phyloP scores from a whole-genome alignment of 306 rosid species.

The Quillaja saponaria region DNA sequence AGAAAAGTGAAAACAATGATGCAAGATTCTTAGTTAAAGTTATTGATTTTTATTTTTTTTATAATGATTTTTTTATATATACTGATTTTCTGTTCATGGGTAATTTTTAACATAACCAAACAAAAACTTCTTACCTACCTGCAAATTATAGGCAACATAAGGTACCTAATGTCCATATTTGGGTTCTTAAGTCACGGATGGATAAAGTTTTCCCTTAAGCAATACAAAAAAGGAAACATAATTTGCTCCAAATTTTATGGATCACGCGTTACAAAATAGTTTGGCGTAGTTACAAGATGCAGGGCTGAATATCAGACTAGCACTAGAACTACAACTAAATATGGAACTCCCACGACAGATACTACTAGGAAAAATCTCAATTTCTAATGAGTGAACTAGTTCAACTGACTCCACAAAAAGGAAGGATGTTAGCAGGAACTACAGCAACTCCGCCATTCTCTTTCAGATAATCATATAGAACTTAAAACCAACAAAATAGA shows the following conservation, averaged over 20 bases:
- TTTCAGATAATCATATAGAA: no score
- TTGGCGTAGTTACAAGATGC: background rate
- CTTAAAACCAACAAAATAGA: no score
- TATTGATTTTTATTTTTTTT: no score
- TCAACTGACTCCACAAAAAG: constrained; percentile 3
- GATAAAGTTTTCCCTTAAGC: background rate
- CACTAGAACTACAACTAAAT: background rate
- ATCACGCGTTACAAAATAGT: background rate
- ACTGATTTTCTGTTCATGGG: no score
- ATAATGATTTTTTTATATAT: no score
- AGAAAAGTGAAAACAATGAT: no score
- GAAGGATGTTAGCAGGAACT: constrained; percentile 3
- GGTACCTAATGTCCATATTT: no score
- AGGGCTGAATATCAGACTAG: background rate
- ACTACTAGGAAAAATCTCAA: background rate
- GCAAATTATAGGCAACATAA: no score
- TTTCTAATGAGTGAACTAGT: background rate
- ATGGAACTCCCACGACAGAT: background rate
- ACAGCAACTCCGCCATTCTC: no score
- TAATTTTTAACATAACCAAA: background rate
- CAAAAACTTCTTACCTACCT: no score
- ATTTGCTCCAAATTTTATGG: no score
- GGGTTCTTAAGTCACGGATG: background rate
- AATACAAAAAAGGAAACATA: background rate
- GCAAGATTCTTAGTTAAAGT: no score